phyloP scores from a whole-genome alignment of 495 filamentous ascomycete genomes.

The Aspergillus carlsbadensis region DNA sequence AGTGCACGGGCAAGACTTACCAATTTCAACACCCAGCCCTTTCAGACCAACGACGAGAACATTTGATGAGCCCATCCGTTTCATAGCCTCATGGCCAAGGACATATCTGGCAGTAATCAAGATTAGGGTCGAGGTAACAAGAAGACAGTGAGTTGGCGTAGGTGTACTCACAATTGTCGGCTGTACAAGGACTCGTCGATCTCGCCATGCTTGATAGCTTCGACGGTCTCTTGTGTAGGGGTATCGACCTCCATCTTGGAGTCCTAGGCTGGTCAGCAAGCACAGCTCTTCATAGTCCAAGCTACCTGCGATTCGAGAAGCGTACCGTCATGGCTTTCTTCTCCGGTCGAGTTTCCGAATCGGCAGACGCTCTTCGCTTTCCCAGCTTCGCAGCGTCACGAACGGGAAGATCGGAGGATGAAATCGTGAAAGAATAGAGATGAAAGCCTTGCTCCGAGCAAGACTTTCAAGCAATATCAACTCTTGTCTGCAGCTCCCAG shows the following conservation, averaged over 20 bases:
- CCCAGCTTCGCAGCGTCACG: constrained; percentile 65
- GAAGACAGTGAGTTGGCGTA: background rate
- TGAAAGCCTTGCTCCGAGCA: constrained; percentile 54
- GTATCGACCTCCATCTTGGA: constrained; percentile 82
- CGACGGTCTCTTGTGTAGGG: constrained; percentile 47
- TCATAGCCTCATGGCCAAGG: constrained; percentile 99
- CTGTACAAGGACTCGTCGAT: constrained; percentile 99
- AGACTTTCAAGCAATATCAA: constrained; percentile 45
- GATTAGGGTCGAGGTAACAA: background rate
- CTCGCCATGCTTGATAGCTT: constrained; percentile 62
- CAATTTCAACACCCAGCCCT: constrained; percentile 94
- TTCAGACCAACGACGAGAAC: constrained; percentile 89
- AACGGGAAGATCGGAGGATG: constrained; percentile 53
- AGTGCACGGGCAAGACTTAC: constrained; percentile 36
- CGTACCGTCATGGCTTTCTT: constrained; percentile 87
- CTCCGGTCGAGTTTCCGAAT: constrained; percentile 61
- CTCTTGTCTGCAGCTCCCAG: constrained; percentile 30
- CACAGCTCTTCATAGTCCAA: background rate
- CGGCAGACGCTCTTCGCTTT: constrained; percentile 81
- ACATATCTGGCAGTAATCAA: constrained; percentile 61
- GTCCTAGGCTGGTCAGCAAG: constrained; percentile 44
- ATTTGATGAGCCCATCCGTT: constrained; percentile 95
- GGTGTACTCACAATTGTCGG: constrained; percentile 71
- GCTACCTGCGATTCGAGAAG: constrained; percentile 11
- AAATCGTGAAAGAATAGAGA: constrained; percentile 49